These are phyloP conservation scores for Acanthamoeba castellanii DNA, from an alignment of 208 protist genomes.

Conservation along the genomic window DNA sequence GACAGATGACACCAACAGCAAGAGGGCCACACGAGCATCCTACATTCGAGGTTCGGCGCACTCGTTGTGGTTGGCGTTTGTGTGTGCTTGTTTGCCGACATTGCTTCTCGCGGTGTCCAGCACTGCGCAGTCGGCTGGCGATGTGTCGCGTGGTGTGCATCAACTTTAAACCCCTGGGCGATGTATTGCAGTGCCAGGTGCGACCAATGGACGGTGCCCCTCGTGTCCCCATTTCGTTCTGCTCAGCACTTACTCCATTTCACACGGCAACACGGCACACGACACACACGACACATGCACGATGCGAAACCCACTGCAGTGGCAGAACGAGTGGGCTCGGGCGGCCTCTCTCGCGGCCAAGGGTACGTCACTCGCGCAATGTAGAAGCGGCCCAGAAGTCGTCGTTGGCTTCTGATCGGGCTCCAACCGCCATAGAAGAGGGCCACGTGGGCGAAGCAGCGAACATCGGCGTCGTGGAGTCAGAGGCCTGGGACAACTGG, in stretches of 20 bases:
- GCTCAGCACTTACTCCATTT: neutral
- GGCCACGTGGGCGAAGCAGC: neutral
- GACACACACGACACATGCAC: neutral
- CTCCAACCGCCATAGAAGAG: neutral
- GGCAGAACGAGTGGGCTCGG: slow-evolving; percentile 48
- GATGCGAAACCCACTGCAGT: neutral
- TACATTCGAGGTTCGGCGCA: slow-evolving; percentile 15
- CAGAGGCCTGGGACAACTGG: slow-evolving; percentile 31
- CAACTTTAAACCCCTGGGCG: neutral
- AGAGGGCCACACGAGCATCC: slow-evolving; percentile 22
- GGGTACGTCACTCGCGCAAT: neutral
- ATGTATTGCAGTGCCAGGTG: slow-evolving; percentile 13
- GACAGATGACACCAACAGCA: slow-evolving; percentile 31
- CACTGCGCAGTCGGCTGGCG: neutral
- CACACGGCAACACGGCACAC: neutral
- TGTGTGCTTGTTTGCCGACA: neutral
- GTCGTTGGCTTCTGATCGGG: neutral
- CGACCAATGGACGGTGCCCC: neutral
- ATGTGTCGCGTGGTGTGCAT: neutral
- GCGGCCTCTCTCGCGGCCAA: slow-evolving; percentile 1
- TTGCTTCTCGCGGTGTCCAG: neutral
- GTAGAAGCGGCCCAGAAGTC: too few species aligned
- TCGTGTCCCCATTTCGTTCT: too few species aligned
- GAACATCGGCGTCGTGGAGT: neutral
- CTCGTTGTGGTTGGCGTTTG: neutral